A percentile compares a stretch with the other conserved stretches of the same genome.
phyloP scores from a whole-genome alignment of 148 eudicot species.

The Cornus controversa region DNA sequence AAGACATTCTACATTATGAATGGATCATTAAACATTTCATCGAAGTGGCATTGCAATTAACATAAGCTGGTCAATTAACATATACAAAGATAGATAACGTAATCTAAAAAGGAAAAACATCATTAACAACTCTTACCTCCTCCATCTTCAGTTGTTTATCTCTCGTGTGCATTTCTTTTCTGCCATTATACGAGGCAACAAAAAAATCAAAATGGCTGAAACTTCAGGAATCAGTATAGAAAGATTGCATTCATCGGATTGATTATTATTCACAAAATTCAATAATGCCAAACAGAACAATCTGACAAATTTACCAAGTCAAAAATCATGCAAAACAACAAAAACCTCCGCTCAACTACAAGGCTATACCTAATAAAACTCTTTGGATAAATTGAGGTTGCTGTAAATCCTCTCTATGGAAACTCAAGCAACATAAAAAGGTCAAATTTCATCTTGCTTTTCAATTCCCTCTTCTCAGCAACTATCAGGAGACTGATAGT shows the following conservation, averaged over 20 bases:
- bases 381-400: no score
- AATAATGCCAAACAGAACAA: no score
- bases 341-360: not conserved
- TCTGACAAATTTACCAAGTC: no score
- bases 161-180: conserved; percentile 43
- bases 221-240: not conserved
- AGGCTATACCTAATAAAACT: not conserved
- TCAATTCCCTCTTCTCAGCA: no score
- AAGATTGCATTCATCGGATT: not conserved
- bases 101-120: not conserved
- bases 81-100: not conserved
- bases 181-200: conserved; percentile 8
- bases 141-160: conserved; percentile 35
- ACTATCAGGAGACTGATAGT: no score
- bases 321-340: no score
- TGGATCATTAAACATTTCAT: not conserved
- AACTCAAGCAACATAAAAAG: not conserved
- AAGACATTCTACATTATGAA: no score
- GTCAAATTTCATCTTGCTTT: not conserved
- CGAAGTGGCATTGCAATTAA: not conserved
- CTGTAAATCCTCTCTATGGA: not conserved
- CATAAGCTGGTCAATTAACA: not conserved
- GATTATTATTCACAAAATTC: no score
- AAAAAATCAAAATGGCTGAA: not conserved
- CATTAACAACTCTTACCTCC: conserved; percentile 36